Evolutionary conservation across 768 basidiomycete genomes (phyloP), one percentile per base, ranked within the genome.

Genomic region (Pleurotus sapidus): DNA sequence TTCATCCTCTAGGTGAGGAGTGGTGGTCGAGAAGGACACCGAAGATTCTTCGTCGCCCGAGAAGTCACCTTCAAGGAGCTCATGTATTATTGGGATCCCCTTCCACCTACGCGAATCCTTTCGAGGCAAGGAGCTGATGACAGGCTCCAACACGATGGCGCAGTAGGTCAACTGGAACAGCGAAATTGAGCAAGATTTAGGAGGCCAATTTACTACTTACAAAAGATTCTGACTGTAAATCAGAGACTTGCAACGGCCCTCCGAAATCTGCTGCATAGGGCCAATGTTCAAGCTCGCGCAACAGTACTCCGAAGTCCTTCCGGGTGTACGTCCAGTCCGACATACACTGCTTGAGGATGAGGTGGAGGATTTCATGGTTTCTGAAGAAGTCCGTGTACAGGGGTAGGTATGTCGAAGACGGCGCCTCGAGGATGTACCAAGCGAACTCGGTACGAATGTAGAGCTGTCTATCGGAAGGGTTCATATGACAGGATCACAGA

Each of bases 381-480:
- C 75, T 69, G 76, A 79, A 84, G 57, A 86, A 82, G 0, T 68
- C 58, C 0, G 58, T 58, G 62, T 76, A 89, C 53, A 76, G 79
- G 0, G 72, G 68, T 12, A 51, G 48, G 60, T 90, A 90, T 2
- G 55, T 34, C 1, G 50, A 46, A 0, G 82, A 76, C 0, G 88
- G 86, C 1, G 59, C 58, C 9, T 77, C 74, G 2, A 91, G 74
- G 55, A 89, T 86, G 60, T 91, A 91, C 88, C 88, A 91, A 0
- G 88, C 86, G 66, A 70, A 66, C 45, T 73, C 46, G 0, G 89
- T 90, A 46, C 80, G 77, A 25, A 91, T 68, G 59, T 86, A 90
- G 2, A 89, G 78, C 58, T 84, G 82, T 20, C 88, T 89, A 38
- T 15, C 27, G 17, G 45, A 37, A 50, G 43, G 9, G 25, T 45